Conservation (phyloP, 2,329 filamentous ascomycete genomes). For the Xenoacremonium recifei region DNA sequence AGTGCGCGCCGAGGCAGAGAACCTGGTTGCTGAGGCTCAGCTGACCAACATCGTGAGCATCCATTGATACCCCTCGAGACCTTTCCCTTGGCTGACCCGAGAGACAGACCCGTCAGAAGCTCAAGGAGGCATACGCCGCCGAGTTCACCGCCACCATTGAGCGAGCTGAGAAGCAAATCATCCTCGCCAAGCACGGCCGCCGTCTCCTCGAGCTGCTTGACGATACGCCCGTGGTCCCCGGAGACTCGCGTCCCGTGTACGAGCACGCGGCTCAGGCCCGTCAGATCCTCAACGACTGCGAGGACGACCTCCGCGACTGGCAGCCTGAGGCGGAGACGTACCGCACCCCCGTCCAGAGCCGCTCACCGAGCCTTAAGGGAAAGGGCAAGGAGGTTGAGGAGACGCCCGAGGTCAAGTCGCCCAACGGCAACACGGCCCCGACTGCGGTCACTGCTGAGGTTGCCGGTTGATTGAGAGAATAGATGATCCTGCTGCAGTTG, state of each 20-base stretch:
- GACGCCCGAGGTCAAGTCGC: too few species aligned
- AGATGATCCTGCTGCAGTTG: too few species aligned
- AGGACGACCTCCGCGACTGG: constrained; percentile 84
- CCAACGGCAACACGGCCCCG: too few species aligned
- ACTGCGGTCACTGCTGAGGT: too few species aligned
- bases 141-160: constrained; percentile 92
- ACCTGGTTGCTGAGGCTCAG: constrained; percentile 93
- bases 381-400: constrained; percentile 24
- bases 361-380: constrained; percentile 22
- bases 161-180: constrained; percentile 93
- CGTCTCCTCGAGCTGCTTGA: constrained; percentile 83
- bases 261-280: constrained; percentile 65
- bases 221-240: constrained; percentile 84
- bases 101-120: constrained; percentile 83
- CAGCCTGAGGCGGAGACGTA: constrained; percentile 42
- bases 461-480: too few species aligned
- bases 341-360: constrained; percentile 19
- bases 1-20: constrained; percentile 92
- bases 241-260: constrained; percentile 72
- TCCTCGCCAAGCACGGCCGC: constrained; percentile 87
- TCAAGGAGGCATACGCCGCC: constrained; percentile 90
- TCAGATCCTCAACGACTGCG: constrained; percentile 87
- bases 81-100: constrained; percentile 9
- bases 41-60: constrained; percentile 82
- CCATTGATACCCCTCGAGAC: not conserved